phyloP scores from a whole-genome alignment of 1,284 basidiomycete species.

The Sanghuangporus sanghuang region DNA sequence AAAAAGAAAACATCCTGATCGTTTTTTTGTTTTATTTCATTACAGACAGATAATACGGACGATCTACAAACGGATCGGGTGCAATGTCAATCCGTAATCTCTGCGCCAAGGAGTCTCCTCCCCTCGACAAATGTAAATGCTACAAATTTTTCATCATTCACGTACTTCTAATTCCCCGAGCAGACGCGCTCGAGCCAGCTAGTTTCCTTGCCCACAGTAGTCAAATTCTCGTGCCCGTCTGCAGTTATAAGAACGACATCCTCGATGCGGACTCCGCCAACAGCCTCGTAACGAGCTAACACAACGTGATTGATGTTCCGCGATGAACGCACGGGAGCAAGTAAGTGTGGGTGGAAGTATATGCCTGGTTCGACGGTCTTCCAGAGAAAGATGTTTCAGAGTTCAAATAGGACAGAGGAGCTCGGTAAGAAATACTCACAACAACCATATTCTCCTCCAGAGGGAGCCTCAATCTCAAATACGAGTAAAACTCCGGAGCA shows the following conservation, averaged over 20 bases:
- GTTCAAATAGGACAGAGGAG: slow-evolving; percentile 1
- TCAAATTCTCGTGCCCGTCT: slow-evolving; percentile 70
- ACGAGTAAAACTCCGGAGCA: slow-evolving; percentile 65
- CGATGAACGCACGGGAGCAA: slow-evolving; percentile 64
- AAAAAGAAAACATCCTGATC: no score
- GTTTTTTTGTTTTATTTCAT: no score
- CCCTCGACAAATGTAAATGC: no score
- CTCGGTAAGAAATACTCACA: slow-evolving; percentile 36
- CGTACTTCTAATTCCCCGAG: slow-evolving; percentile 43
- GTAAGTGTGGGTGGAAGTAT: slow-evolving; percentile 78
- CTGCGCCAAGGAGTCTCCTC: no score
- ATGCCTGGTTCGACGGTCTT: slow-evolving; percentile 86
- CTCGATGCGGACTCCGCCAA: slow-evolving; percentile 89
- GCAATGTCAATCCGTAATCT: no score
- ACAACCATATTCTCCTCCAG: slow-evolving; percentile 80
- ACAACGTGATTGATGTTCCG: slow-evolving; percentile 67
- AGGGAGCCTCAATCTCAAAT: slow-evolving; percentile 70
- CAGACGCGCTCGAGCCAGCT: slow-evolving; percentile 77
- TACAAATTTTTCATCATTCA: background rate
- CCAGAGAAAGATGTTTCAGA: slow-evolving; percentile 4
- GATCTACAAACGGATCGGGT: no score
- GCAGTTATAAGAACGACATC: slow-evolving; percentile 77
- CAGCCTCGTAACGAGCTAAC: slow-evolving; percentile 65
- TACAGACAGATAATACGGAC: no score
- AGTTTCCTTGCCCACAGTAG: slow-evolving; percentile 72